Evolutionary conservation across 306 rosid species (phyloP), one percentile per base, ranked within the genome.

Genomic region (Pachyrhizus erosus): DNA sequence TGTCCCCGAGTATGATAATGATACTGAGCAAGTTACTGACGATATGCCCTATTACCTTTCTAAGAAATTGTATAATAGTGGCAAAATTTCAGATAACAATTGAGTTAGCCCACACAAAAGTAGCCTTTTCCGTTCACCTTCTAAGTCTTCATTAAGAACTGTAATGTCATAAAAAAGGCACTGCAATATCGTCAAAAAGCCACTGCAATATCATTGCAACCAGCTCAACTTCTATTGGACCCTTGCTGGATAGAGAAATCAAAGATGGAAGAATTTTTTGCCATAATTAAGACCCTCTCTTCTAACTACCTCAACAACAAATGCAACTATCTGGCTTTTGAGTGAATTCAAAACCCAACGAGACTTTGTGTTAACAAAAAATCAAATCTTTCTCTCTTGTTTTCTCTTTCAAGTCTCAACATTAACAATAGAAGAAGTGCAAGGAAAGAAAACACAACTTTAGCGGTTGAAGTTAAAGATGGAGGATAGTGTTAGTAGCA

Each of bases 141-240:
- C 99, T 81, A 96, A 88, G 87, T 96, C 99, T 87, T 96, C 99
- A 86, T 96, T 92, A 84, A 93, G 98, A 85, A 96, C 97, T 2
- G 98, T 91, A 85, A 93, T 92, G 77, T 96, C 99, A n/a, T n/a
- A n/a, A n/a, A n/a, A n/a, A n/a, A n/a, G n/a, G n/a, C n/a, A n/a
- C n/a, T n/a, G n/a, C n/a, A n/a, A n/a, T n/a, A n/a, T n/a, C n/a
- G 87, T 96, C 99, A 73, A 97, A 98, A 84, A 96, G 98, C 99
- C 99, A 96, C 90, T 97, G 91, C 84, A 96, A 90, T 93, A 85
- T 89, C 97, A 96, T 96, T 24, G 97, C 87, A 68, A 96, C 98
- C 91, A 96, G n/a, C n/a, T n/a, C n/a, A n/a, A 96, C 99, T 76
- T 96, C 97, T 83, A 91, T 85, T 80, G 98, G 97, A 83, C 99